These are phyloP conservation scores for Solanum tarapatanum DNA, from an alignment of 257 asterid genomes.

Conservation along the genomic window DNA sequence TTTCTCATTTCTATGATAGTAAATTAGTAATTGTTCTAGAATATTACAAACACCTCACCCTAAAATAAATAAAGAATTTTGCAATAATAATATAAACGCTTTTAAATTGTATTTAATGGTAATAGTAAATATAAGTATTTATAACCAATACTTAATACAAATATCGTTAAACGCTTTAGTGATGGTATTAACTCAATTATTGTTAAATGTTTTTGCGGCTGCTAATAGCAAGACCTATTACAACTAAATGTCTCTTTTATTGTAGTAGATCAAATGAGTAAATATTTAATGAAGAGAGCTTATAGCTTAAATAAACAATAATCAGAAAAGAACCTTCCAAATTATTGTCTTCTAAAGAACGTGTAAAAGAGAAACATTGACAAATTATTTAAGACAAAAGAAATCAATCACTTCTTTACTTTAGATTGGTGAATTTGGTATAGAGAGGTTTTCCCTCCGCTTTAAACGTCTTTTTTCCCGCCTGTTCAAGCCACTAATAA, in stretches of 20 bases:
- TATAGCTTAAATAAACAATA: neutral
- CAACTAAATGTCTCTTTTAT: neutral
- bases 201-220: neutral
- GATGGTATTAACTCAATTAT: neutral
- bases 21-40: too few species aligned
- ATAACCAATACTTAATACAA: neutral
- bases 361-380: neutral
- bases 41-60: neutral
- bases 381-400: neutral
- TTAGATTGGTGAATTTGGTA: neutral
- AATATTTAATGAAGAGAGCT: neutral
- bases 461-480: neutral
- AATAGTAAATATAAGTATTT: neutral
- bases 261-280: neutral
- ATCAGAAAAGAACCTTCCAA: neutral
- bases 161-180: neutral
- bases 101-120: too few species aligned
- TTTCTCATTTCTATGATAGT: too few species aligned
- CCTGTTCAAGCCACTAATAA: neutral
- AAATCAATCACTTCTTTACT: neutral
- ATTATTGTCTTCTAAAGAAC: neutral
- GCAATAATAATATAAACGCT: neutral
- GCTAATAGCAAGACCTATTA: neutral
- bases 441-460: neutral
- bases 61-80: too few species aligned